These are phyloP conservation scores for Nidularia sp. DNA, from an alignment of 768 basidiomycete species.

Conservation along the genomic window DNA sequence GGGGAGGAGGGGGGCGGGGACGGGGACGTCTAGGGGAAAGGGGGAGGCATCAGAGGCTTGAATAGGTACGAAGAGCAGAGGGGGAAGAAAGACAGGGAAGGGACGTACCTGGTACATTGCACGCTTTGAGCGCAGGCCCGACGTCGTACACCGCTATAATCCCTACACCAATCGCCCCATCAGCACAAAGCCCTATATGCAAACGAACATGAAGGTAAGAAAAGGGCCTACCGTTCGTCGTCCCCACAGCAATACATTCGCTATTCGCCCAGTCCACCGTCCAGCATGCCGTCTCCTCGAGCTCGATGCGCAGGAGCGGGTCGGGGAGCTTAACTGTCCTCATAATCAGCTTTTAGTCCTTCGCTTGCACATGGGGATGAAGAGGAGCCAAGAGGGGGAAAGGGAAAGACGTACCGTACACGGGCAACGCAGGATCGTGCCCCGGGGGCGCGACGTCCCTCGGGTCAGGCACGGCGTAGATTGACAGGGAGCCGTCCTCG, in stretches of 20 bases:
- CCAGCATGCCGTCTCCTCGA: constrained; percentile 75
- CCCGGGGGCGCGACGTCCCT: constrained; percentile 31
- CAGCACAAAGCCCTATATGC: not conserved
- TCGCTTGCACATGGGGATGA: no score
- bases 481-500: constrained; percentile 78
- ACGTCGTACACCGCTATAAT: constrained; percentile 57
- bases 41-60: no score
- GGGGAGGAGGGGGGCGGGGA: constrained; percentile 48
- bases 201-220: no score
- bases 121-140: constrained; percentile 32
- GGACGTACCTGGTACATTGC: constrained; percentile 23
- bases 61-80: no score
- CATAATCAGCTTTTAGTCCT: not conserved
- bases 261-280: constrained; percentile 90
- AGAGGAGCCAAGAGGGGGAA: not conserved
- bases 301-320: constrained; percentile 68
- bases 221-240: constrained; percentile 65
- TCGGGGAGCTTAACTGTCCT: constrained; percentile 52
- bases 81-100: not conserved
- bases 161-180: constrained; percentile 23
- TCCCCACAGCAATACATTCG: constrained; percentile 76
- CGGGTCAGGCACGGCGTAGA: constrained; percentile 82
- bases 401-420: constrained; percentile 42
- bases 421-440: constrained; percentile 26
- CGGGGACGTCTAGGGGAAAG: constrained; percentile 12